phyloP scores from a whole-genome alignment of 2,329 filamentous ascomycete species.

The Malbranchea zuffiana region DNA sequence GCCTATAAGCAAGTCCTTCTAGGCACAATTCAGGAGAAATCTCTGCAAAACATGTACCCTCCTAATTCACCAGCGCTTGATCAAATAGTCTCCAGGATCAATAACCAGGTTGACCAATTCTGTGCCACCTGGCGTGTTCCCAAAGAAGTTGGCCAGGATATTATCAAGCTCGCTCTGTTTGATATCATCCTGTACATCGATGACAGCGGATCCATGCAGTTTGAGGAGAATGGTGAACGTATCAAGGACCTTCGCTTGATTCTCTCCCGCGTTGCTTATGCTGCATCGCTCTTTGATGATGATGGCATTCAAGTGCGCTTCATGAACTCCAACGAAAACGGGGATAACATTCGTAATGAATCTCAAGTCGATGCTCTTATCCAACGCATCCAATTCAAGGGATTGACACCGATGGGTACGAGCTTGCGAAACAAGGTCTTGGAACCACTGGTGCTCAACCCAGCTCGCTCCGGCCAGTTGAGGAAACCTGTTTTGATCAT shows the following conservation, averaged over 20 bases:
- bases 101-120: constrained; percentile 43
- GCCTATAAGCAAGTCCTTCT: constrained; percentile 49
- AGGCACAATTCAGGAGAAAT: constrained; percentile 49
- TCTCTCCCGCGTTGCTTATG: constrained; percentile 51
- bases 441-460: constrained; percentile 47
- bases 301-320: constrained; percentile 59
- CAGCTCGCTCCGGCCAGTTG: constrained; percentile 43
- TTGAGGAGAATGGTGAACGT: constrained; percentile 55
- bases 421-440: constrained; percentile 53
- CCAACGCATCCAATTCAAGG: constrained; percentile 50
- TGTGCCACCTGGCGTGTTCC: constrained; percentile 48
- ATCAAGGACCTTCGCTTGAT: constrained; percentile 57
- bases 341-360: constrained; percentile 46
- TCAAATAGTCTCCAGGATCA: constrained; percentile 41
- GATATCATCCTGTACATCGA: constrained; percentile 56
- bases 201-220: constrained; percentile 59
- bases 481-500: constrained; percentile 56
- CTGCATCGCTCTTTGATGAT: constrained; percentile 57
- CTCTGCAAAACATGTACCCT: constrained; percentile 48
- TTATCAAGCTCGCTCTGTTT: constrained; percentile 52
- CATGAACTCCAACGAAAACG: constrained; percentile 51
- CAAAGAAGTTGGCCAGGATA: constrained; percentile 51
- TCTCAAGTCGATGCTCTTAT: constrained; percentile 50
- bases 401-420: constrained; percentile 56
- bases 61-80: constrained; percentile 42